These are phyloP conservation scores for Ogataea trehalophila DNA, from an alignment of 805 yeast species.

Conservation along the genomic window DNA sequence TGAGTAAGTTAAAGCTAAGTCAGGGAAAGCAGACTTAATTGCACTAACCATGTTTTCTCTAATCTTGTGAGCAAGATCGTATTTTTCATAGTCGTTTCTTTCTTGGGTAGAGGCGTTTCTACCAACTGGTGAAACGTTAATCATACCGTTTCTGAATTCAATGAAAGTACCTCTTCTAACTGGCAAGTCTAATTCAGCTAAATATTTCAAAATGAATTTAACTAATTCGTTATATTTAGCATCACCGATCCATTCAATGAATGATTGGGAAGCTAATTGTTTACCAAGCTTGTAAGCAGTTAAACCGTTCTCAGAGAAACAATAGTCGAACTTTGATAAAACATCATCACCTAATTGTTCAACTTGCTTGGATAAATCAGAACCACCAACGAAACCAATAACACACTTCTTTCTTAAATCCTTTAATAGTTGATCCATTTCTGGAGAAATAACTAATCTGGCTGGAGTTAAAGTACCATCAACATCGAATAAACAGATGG, in stretches of 20 bases:
- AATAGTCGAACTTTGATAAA: constrained; percentile 81
- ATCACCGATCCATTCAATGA: constrained; percentile 93
- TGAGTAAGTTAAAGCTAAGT: constrained; percentile 85
- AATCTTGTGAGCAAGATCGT: constrained; percentile 71
- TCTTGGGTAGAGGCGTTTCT: constrained; percentile 95
- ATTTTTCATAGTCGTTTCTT: constrained; percentile 88
- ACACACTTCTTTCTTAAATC: constrained; percentile 87
- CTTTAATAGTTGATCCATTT: constrained; percentile 65
- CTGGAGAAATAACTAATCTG: constrained; percentile 64
- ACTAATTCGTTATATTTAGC: constrained; percentile 87
- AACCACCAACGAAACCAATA: constrained; percentile 97
- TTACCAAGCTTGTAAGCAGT: constrained; percentile 93
- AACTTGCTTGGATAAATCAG: constrained; percentile 87
- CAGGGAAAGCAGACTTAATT: constrained; percentile 76
- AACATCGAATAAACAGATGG: constrained; percentile 91
- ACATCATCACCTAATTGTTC: constrained; percentile 90
- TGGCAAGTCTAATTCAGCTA: constrained; percentile 85
- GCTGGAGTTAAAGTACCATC: constrained; percentile 99
- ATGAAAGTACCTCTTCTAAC: constrained; percentile 97
- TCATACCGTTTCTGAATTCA: constrained; percentile 99
- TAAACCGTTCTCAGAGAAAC: constrained; percentile 96
- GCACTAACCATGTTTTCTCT: constrained; percentile 85
- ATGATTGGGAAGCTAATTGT: constrained; percentile 87
- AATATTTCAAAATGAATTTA: constrained; percentile 78
- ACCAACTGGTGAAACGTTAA: constrained; percentile 96